Conservation (phyloP, 176 grass and related monocot species). For the Oryza brachyantha region DNA sequence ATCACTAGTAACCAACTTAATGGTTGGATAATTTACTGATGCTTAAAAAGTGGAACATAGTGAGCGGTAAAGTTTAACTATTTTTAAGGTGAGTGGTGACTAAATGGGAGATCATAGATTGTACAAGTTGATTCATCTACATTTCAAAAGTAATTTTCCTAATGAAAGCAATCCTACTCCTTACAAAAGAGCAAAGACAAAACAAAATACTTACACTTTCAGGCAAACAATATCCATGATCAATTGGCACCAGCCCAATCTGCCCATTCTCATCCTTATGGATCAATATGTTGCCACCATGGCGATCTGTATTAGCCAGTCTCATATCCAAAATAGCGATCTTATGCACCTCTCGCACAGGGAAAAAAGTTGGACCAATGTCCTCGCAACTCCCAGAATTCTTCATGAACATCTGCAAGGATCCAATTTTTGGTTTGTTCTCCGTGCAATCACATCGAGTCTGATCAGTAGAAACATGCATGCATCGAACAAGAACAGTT, state of each 20-base stretch:
- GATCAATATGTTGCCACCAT: slow-evolving; percentile 54
- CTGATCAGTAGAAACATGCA: slow-evolving; percentile 1
- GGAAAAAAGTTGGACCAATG: slow-evolving; percentile 43
- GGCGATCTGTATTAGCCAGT: slow-evolving; percentile 54
- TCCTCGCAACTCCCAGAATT: slow-evolving; percentile 56
- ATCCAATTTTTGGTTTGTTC: slow-evolving; percentile 43
- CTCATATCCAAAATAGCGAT: slow-evolving; percentile 60
- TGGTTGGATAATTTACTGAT: not conserved
- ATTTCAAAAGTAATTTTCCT: not conserved
- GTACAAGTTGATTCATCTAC: not conserved
- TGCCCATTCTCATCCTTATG: slow-evolving; percentile 20
- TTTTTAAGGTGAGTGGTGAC: not conserved
- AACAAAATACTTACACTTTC: slow-evolving; percentile 48
- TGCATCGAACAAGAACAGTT: slow-evolving; percentile 36
- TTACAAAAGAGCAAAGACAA: not conserved
- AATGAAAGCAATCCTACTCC: not conserved
- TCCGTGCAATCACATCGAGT: not conserved
- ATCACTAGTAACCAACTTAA: not conserved
- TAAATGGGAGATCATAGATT: not conserved
- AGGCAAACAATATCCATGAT: slow-evolving; percentile 65
- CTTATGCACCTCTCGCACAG: slow-evolving; percentile 52
- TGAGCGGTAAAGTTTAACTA: too few species aligned
- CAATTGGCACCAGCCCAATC: slow-evolving; percentile 44
- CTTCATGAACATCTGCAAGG: slow-evolving; percentile 54
- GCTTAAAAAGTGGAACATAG: too few species aligned